Evolutionary conservation across 352 stramenopile genomes (phyloP).

Genomic region (Phytophthora tubulina): DNA sequence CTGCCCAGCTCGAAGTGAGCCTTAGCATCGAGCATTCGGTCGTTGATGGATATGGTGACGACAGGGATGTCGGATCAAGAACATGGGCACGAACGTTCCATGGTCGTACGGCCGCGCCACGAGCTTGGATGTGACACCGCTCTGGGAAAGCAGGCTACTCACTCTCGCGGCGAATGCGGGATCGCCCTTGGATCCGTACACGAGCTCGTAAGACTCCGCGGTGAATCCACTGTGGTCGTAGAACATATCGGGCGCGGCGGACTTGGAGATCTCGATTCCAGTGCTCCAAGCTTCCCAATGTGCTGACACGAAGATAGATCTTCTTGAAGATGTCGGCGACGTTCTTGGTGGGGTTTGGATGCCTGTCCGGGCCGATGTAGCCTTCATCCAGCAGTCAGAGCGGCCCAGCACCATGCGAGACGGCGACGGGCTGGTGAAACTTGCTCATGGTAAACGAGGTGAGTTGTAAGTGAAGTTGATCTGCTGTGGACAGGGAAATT

Average conservation of each 20-base stretch:
- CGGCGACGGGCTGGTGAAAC: not conserved
- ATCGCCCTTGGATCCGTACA: not conserved
- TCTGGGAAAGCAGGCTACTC: not conserved
- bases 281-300: not conserved
- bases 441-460: not conserved
- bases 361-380: not conserved
- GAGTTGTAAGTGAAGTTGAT: too few species aligned
- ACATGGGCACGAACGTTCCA: not conserved
- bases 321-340: not conserved
- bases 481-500: too few species aligned
- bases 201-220: not conserved
- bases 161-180: not conserved
- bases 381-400: not conserved
- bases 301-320: not conserved
- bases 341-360: not conserved
- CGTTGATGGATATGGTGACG: not conserved
- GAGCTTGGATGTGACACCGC: not conserved
- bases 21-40: not conserved
- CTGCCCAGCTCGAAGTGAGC: constrained; percentile 61
- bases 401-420: not conserved
- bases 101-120: not conserved
- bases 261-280: not conserved
- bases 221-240: not conserved
- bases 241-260: not conserved
- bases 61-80: not conserved